Percentiles rank a stretch among this genome's conserved stretches.
These are phyloP conservation scores for Coemansia javaensis DNA, from an alignment of 192 early-diverging fungal genomes.

Conservation along the genomic window DNA sequence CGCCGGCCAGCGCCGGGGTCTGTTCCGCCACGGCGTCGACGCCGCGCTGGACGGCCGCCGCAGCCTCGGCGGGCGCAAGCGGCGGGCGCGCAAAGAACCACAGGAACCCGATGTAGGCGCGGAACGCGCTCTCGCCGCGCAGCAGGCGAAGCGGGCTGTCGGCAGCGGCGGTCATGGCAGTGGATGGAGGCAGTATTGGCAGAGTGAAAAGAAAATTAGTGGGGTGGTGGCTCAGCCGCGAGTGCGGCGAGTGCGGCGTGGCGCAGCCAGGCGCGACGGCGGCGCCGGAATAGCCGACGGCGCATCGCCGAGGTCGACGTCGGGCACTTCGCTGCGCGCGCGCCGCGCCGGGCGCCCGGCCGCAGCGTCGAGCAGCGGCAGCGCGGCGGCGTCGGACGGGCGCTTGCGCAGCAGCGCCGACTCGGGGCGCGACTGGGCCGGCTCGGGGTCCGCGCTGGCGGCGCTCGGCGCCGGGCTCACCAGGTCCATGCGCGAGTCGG, in stretches of 20 bases:
- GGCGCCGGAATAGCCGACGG: conserved; percentile 5
- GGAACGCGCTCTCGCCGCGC: conserved; percentile 8
- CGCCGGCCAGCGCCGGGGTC: conserved; percentile 11
- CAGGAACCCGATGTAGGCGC: conserved; percentile 18
- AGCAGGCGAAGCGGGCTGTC: background rate
- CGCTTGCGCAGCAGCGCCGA: conserved; percentile 21
- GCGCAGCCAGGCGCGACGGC: conserved; percentile 13
- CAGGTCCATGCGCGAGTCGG: background rate
- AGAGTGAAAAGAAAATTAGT: background rate
- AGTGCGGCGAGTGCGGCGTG: conserved; percentile 19
- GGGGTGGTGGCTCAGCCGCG: conserved; percentile 9
- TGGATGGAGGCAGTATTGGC: background rate
- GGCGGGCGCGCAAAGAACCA: conserved; percentile 13
- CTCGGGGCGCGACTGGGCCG: background rate
- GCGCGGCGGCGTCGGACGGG: conserved; percentile 13
- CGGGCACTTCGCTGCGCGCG: background rate
- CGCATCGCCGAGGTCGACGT: too few relatives aligned
- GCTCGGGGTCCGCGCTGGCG: background rate
- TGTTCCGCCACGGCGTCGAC: conserved; percentile 4
- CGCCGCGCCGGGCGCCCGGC: conserved; percentile 10
- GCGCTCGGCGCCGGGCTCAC: background rate
- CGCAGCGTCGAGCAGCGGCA: conserved; percentile 3
- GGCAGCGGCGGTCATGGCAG: too few relatives aligned
- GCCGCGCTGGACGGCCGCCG: background rate
- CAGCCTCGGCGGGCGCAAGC: background rate